These are phyloP conservation scores for Phytopythium mirpurense DNA, from an alignment of 352 stramenopile genomes.

Conservation along the genomic window DNA sequence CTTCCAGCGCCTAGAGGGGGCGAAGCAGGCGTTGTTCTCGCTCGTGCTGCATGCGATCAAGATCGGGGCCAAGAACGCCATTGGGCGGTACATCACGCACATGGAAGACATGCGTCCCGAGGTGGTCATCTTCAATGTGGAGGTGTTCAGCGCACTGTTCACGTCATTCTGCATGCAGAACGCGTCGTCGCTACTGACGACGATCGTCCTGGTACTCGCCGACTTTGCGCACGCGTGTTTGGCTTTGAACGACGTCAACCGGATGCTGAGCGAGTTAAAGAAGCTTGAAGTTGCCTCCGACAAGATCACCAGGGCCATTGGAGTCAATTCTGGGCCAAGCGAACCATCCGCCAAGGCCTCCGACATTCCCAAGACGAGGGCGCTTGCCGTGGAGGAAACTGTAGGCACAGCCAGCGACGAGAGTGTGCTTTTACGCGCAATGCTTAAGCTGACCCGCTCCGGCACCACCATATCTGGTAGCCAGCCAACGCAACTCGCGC, in stretches of 20 bases:
- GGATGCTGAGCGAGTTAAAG: conserved; percentile 8
- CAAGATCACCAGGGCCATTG: too few relatives aligned
- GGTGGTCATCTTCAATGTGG: conserved; percentile 41
- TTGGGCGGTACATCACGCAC: conserved; percentile 11
- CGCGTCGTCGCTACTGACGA: conserved; percentile 17
- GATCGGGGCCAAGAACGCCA: conserved; percentile 34
- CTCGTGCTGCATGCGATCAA: conserved; percentile 38
- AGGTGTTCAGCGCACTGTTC: conserved; percentile 48
- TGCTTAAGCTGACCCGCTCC: too few relatives aligned
- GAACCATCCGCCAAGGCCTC: too few relatives aligned
- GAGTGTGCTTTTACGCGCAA: too few relatives aligned
- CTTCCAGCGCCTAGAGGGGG: conserved; percentile 12
- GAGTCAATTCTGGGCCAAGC: too few relatives aligned
- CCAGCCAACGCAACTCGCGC: too few relatives aligned
- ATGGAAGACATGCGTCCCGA: conserved; percentile 30
- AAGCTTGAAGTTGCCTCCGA: conserved; percentile 11
- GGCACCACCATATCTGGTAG: too few relatives aligned
- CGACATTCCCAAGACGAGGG: too few relatives aligned
- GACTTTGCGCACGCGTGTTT: conserved; percentile 28
- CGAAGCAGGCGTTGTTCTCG: conserved; percentile 17
- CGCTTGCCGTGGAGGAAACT: too few relatives aligned
- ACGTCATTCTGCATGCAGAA: conserved; percentile 36
- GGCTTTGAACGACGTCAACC: conserved; percentile 18
- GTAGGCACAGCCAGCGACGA: too few relatives aligned
- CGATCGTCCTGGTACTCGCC: conserved; percentile 18